Base-by-base conservation (phyloP, 179 eudicot species). In the Silene coronaria region DNA sequence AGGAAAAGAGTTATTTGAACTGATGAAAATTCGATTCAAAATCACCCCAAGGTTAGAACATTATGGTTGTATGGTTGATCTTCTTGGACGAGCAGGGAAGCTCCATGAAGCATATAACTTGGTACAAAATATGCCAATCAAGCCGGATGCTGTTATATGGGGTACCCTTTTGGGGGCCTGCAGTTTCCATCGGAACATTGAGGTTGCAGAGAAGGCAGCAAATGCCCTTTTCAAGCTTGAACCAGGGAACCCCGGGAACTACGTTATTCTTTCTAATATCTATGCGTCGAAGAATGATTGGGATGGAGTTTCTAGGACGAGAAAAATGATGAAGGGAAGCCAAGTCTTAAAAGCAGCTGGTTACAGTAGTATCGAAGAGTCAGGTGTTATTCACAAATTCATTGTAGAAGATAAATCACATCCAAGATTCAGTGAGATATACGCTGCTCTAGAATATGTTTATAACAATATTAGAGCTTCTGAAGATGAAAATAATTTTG, bases 31-130 rank as follows among this genome's bases (percentile, higher is more conserved):
- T 14, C 75, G 65, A 27, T 90, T 81, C 46, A 70, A 38, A 16
- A 74, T 88, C 19, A 69, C 58, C 24, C 91, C 90, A 53, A 87
- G 75, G 79, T 75, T 90, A 57, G 89, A 90, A 75, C 95, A 88
- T 81, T 86, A 90, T 58, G 91, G 95, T 57, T 90, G 95, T 77
- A 87, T 90, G 86, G 88, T 88, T 73, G 94, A 88, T 80, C 91
- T 90, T 58, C 82, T 88, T 51, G 94, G 91, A 8, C 90, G 94
- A 10, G 86, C 88, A 23, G 90, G 94, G 14, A 62, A 80, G 67
- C 67, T 90, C 16, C 45, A 76, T 11, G 90, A 89, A 81, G 94
- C 91, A n/a, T 82, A 87, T 67, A 62, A 82, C 51, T 79, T 88
- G 19, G 82, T 86, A 67, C 81, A 77, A 66, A 70, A 70, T 1